Conservation (phyloP, 1,284 basidiomycete species). For the Tremellales sp. region DNA sequence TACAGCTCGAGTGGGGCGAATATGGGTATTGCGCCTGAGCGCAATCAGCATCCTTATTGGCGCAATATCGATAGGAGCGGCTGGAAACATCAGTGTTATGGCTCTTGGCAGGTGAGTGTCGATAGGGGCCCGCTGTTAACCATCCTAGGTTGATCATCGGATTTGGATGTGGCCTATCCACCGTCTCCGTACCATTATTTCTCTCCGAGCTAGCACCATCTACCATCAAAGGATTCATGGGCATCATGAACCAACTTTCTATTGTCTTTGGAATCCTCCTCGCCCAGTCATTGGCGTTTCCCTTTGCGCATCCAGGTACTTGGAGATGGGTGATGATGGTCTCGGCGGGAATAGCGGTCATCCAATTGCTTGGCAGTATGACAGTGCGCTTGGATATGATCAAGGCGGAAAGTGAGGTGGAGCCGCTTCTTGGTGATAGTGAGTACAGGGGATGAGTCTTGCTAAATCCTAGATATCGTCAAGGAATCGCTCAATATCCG, state of each 20-base stretch:
- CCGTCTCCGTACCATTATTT: constrained; percentile 49
- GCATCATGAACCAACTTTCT: constrained; percentile 50
- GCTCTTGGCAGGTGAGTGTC: constrained; percentile 28
- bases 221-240: constrained; percentile 43
- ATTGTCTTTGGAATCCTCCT: constrained; percentile 47
- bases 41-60: constrained; percentile 25
- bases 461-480: constrained; percentile 2
- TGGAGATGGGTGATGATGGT: constrained; percentile 48
- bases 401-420: constrained; percentile 13
- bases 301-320: constrained; percentile 23
- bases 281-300: constrained; percentile 47
- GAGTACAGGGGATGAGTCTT: neutral
- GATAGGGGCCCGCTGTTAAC: neutral
- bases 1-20: constrained; percentile 19
- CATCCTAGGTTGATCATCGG: constrained; percentile 42
- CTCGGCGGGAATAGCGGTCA: constrained; percentile 28
- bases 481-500: constrained; percentile 22
- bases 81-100: constrained; percentile 23
- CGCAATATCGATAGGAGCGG: constrained; percentile 18
- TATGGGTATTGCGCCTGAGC: constrained; percentile 27
- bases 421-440: constrained; percentile 14
- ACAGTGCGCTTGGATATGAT: constrained; percentile 9
- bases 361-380: constrained; percentile 42
- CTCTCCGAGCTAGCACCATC: constrained; percentile 49
- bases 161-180: constrained; percentile 49